Evolutionary conservation across 164 flowering plant genomes (phyloP), one percentile per base, ranked within the genome.

Genomic region (Platanus orientalis): DNA sequence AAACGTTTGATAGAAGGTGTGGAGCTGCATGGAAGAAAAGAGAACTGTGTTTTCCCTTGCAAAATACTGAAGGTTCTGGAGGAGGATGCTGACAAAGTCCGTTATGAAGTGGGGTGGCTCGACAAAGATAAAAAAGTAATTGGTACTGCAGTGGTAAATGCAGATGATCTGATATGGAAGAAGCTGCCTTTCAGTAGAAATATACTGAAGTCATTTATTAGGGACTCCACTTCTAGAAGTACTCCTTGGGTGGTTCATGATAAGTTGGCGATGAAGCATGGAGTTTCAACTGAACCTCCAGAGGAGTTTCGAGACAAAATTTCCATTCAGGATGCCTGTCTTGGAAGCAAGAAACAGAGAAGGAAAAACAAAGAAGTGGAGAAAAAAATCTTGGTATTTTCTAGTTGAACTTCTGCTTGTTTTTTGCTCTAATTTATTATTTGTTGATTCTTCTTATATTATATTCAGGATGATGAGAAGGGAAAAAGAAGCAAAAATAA

Each of bases 161-260:
- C 63, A 65, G 83, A 76, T 54, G 91, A 78, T 71, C 68, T 94
- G 67, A 54, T 82, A 28, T 65, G 76, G 61, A 87, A 80, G 62
- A 91, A 84, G 80, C 80, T 74, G 32, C 97, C 96, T 34, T 80
- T 82, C 67, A 85, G 80, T 66, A 78, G 91, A 79, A 81, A 75
- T 13, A 54, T 86, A 60, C 76, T 91, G 54, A 91, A 86, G 79
- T 83, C 99, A 60, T 94, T 87, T 67, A 81, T 94, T 65, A 80
- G 95, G 67, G 90, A 91, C 59, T 91, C 97, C 30, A 94, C 99
- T 29, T 81, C 80, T 69, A 80, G 81, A 63, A 86, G 75, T 77
- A 50, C 67, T 71, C 99, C 99, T 27, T 94, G 99, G 99, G 83
- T 90, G 55, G 72, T 94, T 62, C 90, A 88, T 72, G 85, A 85